Base-by-base conservation (phyloP, 768 basidiomycete species). In the Strobilomyces echinocephalus region DNA sequence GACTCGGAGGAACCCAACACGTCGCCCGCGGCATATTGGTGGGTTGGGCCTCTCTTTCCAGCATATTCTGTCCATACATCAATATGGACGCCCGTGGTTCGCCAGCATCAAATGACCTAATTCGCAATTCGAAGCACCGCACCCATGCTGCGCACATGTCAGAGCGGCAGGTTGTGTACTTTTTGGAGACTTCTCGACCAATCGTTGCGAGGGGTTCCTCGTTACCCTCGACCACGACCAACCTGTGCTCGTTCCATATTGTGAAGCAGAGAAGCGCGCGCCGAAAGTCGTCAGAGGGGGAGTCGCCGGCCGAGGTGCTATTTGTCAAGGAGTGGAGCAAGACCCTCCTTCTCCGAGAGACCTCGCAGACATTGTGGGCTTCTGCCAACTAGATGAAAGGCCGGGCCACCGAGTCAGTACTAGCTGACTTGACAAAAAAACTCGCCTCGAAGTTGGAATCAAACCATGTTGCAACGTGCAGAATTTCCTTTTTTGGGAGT, bases 121-220 rank as follows among this genome's bases (percentile, higher is more conserved):
- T 62, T 66, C 60, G 44, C 64, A 69, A 69, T 66, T 68, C 62
- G 66, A 67, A 67, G 62, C 53, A 57, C 42, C 50, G 56, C 54
- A 60, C 50, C 39, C 38, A 49, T 48, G 47, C 52, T 59, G 54
- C 53, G 55, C 61, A 49, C 57, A 52, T 47, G 43, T 53, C 44
- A 54, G 48, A 45, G 34, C 47, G 33, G n/a, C 62, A 51, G 42
- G 40, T 40, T 20, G 49, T 42, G 38, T 49, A 38, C 16, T 26
- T 41, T 24, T 38, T 45, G 4, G 26, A 4, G 15, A 31, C 58
- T 65, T 60, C 61, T 51, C 30, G 53, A 49, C 61, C 65, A 68
- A 68, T 67, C 55, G 46, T 56, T 51, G 39, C 16, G 2, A 9
- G 12, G 45, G 38, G 35, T 8, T 35, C 40, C 45, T 44, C 43